Conservation (phyloP, 1,284 basidiomycete species). For the Uromyces viciae-fabae region DNA sequence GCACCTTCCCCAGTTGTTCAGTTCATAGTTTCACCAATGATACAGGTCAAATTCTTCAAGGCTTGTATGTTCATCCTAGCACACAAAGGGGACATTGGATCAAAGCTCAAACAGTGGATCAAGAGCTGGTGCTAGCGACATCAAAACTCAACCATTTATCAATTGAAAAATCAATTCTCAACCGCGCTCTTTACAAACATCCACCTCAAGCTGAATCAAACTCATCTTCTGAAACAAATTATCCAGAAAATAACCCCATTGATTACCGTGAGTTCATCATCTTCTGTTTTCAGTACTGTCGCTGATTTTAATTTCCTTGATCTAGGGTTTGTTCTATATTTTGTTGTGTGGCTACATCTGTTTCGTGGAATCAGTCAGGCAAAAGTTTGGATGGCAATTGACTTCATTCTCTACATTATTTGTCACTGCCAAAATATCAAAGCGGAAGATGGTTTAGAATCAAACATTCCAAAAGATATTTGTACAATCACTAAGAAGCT, state of each 20-base stretch:
- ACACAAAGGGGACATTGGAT: conserved; percentile 6
- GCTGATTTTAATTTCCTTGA: background rate
- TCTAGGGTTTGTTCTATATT: background rate
- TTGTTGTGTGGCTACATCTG: conserved; percentile 14
- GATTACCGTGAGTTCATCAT: background rate
- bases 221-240: background rate
- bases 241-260: background rate
- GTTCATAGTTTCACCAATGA: too few species aligned
- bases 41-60: too few species aligned
- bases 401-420: conserved; percentile 8
- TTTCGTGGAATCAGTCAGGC: conserved; percentile 13
- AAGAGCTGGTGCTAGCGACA: too few species aligned
- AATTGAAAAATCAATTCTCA: background rate
- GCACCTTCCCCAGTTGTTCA: too few species aligned
- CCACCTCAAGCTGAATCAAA: too few species aligned
- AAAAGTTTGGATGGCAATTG: background rate
- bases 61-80: conserved; percentile 19
- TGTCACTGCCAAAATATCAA: conserved; percentile 1
- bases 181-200: too few species aligned
- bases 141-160: too few species aligned
- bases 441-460: background rate
- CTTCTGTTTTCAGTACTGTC: background rate
- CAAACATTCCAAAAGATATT: conserved; percentile 12
- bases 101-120: too few species aligned
- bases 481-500: conserved; percentile 15